A percentile compares a stretch with the other conserved stretches of the same genome.
These are phyloP conservation scores for Amauroascus niger DNA, from an alignment of 2,329 filamentous ascomycete genomes.

Conservation along the genomic window DNA sequence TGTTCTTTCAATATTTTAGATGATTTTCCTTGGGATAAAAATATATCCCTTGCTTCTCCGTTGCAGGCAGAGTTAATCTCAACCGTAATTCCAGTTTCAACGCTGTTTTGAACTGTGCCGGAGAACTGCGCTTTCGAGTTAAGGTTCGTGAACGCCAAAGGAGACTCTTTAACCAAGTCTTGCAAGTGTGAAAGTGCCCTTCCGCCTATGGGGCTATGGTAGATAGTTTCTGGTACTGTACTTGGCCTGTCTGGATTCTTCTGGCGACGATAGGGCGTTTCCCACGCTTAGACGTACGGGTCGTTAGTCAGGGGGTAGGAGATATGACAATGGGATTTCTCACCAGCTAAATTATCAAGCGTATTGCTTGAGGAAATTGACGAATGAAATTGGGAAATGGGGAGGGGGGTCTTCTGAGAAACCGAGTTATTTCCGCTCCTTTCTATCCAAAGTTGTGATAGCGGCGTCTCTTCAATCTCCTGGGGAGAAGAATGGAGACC, in stretches of 20 bases:
- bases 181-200: not conserved
- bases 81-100: not conserved
- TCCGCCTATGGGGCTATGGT: not conserved
- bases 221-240: constrained; percentile 8
- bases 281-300: not conserved
- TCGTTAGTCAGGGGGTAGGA: not conserved
- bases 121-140: not conserved
- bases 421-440: not conserved
- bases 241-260: not conserved
- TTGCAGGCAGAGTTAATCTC: not conserved
- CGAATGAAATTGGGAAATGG: not conserved
- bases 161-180: not conserved
- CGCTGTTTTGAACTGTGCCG: not conserved
- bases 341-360: not conserved
- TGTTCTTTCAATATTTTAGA: not conserved
- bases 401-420: not conserved
- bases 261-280: not conserved
- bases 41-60: not conserved
- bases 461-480: constrained; percentile 14
- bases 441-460: constrained; percentile 6
- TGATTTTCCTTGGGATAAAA: not conserved
- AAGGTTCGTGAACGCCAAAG: not conserved
- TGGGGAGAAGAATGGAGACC: not conserved
- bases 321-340: not conserved
- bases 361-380: not conserved